Conservation (phyloP, 2,329 filamentous ascomycete genomes). For the Fusarium veterinarium region DNA sequence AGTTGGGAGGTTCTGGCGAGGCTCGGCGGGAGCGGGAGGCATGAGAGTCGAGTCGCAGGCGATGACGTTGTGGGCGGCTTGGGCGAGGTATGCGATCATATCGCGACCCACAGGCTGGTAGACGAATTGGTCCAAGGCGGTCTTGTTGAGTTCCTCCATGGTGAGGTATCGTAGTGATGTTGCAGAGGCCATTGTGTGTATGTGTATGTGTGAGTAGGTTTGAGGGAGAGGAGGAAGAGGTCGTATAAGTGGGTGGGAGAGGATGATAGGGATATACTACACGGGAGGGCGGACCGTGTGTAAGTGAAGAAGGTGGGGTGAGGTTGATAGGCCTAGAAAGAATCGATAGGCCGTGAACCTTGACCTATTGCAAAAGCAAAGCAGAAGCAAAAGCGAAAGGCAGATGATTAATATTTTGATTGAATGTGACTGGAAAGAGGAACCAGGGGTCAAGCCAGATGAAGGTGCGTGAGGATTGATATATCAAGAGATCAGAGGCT, state of each 20-base stretch:
- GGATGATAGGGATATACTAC: conserved; percentile 32
- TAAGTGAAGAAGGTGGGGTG: conserved; percentile 33
- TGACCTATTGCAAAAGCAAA: conserved; percentile 21
- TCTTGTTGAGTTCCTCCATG: conserved; percentile 72
- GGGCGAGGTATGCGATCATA: conserved; percentile 83
- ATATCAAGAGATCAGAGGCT: conserved; percentile 46
- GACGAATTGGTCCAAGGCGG: conserved; percentile 83
- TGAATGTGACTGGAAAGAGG: conserved; percentile 35
- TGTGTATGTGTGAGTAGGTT: conserved; percentile 9
- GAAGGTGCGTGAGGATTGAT: conserved; percentile 44
- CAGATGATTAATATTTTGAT: conserved; percentile 29
- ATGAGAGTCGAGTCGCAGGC: conserved; percentile 76
- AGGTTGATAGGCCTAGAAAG: conserved; percentile 11
- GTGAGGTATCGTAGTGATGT: conserved; percentile 59
- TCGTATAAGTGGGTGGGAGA: conserved; percentile 13
- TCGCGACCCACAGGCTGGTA: conserved; percentile 78
- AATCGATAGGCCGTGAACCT: conserved; percentile 9
- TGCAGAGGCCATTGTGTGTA: conserved; percentile 33
- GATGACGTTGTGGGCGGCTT: conserved; percentile 81
- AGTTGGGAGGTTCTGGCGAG: conserved; percentile 56
- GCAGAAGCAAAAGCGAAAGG: conserved; percentile 22
- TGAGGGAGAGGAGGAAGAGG: conserved; percentile 17
- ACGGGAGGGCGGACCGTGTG: conserved; percentile 26
- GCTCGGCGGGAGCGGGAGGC: conserved; percentile 55
- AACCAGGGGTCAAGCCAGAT: conserved; percentile 29